Base-by-base conservation (phyloP, 2,329 filamentous ascomycete species). In the Aspergillus aculeatus region DNA sequence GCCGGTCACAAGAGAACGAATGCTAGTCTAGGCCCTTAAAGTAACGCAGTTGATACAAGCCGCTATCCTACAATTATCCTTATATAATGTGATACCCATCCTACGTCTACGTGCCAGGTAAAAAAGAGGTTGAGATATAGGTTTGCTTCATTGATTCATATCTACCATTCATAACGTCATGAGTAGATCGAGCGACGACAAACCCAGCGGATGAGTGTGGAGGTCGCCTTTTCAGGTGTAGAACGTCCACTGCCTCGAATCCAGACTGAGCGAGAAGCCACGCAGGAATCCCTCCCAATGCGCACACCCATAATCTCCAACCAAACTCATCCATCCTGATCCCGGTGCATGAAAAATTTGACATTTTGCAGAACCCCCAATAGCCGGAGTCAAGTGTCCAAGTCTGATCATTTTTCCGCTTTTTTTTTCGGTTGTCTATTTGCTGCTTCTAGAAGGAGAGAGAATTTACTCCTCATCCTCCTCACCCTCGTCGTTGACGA, bases 401-500 rank as follows among this genome's bases (percentile, higher is more conserved):
- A 51, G 26, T 29, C 24, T 21, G 24, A 19, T 32, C 49, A 21
- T 19, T 44, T 44, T 19, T 44, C 38, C 38, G 38, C 38, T 19
- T 44, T 44, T 44, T 10, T 29, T 29, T 29, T 29, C 2, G 26
- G 38, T n/a, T 21, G 52, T 31, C 44, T 54, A 49, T 58, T 69
- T 66, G 65, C 62, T 60, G 59, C 63, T 61, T n/a, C 41, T 19
- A 21, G 32, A 16, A 57, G 49, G 55, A 63, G 57, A 63, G 56
- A 53, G 60, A 73, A 73, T 88, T 86, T 97, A 99, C 82, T 99
- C 95, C 78, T 99, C 95, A 79, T 99, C 95, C 78, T 99, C 95
- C 72, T 98, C 95, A 73, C 86, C 93, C 80, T 93, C 94, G 80
- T 99, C 95, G 82, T 96, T 95, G 77, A 97, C 94, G 78, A 99